These are phyloP conservation scores for Drechslerella dactyloides DNA, from an alignment of 2,329 filamentous ascomycete genomes.

Conservation along the genomic window DNA sequence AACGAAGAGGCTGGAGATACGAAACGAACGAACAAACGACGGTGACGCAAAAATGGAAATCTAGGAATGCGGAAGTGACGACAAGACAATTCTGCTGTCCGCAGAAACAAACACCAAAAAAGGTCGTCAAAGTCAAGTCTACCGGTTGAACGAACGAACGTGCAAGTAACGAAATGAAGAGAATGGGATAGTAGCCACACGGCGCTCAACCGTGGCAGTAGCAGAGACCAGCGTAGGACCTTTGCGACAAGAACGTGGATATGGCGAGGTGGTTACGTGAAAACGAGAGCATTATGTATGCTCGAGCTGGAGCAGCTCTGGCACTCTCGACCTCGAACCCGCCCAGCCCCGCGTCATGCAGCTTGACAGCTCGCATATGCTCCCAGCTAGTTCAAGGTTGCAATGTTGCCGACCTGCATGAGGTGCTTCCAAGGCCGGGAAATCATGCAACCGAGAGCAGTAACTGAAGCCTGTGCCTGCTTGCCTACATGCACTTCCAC, in stretches of 20 bases:
- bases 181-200: constrained; percentile 6
- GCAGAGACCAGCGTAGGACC: constrained; percentile 26
- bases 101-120: no score
- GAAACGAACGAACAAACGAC: no score
- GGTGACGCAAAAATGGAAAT: no score
- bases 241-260: constrained; percentile 45
- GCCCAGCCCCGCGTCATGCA: constrained; percentile 7
- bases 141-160: not conserved
- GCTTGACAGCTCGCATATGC: constrained; percentile 3
- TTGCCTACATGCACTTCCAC: no score
- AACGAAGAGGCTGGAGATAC: not conserved
- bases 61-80: no score
- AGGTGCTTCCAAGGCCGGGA: not conserved
- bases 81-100: no score
- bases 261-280: constrained; percentile 43
- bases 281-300: constrained; percentile 43
- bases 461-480: not conserved
- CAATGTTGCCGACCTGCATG: constrained; percentile 1
- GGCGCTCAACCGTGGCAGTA: constrained; percentile 12
- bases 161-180: constrained; percentile 53
- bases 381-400: not conserved
- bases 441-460: constrained; percentile 1
- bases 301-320: not conserved
- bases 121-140: no score
- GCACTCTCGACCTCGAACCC: not conserved